Evolutionary conservation across 208 protist species (phyloP).

Genomic region (Leishmania guyanensis): DNA sequence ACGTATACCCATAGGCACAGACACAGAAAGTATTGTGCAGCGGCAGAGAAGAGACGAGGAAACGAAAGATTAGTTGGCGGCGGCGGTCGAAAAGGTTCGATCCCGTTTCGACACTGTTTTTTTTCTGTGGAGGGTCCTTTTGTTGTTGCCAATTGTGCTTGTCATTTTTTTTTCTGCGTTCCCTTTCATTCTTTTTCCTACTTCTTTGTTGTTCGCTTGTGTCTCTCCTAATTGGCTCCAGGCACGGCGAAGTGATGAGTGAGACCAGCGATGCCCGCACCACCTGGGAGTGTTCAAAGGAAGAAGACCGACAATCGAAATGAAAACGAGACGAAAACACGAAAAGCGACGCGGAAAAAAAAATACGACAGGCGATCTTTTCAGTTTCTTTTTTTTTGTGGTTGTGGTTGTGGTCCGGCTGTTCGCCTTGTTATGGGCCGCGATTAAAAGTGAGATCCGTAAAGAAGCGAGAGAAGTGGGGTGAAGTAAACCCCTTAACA

Average conservation of each 20-base stretch:
- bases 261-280: background rate
- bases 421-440: background rate
- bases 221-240: background rate
- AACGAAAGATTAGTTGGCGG: background rate
- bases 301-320: background rate
- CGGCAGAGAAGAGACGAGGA: background rate
- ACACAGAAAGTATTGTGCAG: constrained; percentile 1
- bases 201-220: constrained; percentile 2
- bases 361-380: background rate
- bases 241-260: background rate
- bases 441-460: background rate
- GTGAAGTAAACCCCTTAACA: too few species aligned
- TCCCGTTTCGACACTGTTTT: background rate
- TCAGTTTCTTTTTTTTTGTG: background rate
- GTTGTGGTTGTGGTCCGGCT: background rate
- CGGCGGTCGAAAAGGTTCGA: constrained; percentile 56
- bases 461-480: background rate
- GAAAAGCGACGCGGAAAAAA: background rate
- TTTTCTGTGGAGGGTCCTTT: constrained; percentile 9
- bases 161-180: background rate
- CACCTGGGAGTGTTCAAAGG: too few species aligned
- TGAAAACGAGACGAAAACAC: background rate
- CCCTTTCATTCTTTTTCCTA: constrained; percentile 33
- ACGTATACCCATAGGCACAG: background rate
- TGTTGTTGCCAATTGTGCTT: background rate